Percentiles rank a stretch among this genome's conserved stretches.
Conservation (phyloP, 495 filamentous ascomycete species). For the Penicillium waksmanii region DNA sequence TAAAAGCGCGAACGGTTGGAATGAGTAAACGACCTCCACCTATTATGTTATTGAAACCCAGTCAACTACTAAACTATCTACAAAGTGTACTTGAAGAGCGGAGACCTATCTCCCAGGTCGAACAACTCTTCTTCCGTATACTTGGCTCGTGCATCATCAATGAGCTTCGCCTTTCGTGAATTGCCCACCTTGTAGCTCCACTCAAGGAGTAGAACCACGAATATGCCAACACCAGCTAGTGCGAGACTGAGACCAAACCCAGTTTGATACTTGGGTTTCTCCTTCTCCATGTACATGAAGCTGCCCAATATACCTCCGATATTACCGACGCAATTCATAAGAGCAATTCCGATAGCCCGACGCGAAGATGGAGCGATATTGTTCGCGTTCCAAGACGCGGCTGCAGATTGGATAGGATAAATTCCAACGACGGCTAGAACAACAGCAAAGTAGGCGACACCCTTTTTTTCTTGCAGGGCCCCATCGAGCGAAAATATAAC, state of each 20-base stretch:
- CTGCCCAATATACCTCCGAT: slow-evolving; percentile 40
- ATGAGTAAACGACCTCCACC: too few species aligned
- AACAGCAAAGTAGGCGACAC: slow-evolving; percentile 39
- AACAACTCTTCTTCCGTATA: slow-evolving; percentile 42
- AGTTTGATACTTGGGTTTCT: slow-evolving; percentile 36
- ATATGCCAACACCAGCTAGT: slow-evolving; percentile 24
- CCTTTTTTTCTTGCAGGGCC: slow-evolving; percentile 31
- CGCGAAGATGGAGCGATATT: slow-evolving; percentile 40
- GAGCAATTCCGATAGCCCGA: slow-evolving; percentile 40
- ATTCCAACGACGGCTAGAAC: slow-evolving; percentile 42
- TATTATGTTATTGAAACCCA: too few species aligned
- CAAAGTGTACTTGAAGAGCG: slow-evolving; percentile 43
- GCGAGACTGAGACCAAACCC: slow-evolving; percentile 37
- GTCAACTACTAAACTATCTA: not conserved
- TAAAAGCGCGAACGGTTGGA: too few species aligned
- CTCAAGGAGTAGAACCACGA: slow-evolving; percentile 29
- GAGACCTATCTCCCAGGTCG: slow-evolving; percentile 47
- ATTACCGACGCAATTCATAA: slow-evolving; percentile 43
- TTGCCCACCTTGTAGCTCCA: slow-evolving; percentile 26
- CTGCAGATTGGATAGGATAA: slow-evolving; percentile 40
- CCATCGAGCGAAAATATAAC: slow-evolving; percentile 32
- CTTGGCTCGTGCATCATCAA: slow-evolving; percentile 32
- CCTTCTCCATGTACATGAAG: slow-evolving; percentile 39
- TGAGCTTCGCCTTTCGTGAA: slow-evolving; percentile 28
- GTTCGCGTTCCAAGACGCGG: slow-evolving; percentile 42